These are phyloP conservation scores for Thinopyrum elongatum DNA, from an alignment of 176 grass and related monocot species.

Conservation along the genomic window DNA sequence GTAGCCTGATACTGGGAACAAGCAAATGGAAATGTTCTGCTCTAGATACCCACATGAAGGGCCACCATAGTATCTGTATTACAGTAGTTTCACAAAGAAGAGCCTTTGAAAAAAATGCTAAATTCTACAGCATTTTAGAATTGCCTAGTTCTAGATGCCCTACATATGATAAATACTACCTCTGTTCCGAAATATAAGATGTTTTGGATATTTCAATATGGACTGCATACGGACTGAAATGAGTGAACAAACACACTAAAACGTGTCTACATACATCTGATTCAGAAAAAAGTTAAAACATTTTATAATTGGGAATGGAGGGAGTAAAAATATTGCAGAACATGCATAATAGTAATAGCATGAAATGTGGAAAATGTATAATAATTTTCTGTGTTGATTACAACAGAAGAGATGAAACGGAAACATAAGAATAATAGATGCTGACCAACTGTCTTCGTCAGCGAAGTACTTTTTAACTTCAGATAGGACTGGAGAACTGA, in stretches of 20 bases:
- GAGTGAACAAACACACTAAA: no score
- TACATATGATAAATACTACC: neutral
- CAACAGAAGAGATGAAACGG: neutral
- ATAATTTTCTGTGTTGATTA: neutral
- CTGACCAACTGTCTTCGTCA: slow-evolving; percentile 90
- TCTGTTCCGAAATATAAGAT: no score
- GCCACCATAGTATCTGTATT: neutral
- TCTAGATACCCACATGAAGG: neutral
- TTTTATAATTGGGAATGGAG: no score
- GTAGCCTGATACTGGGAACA: neutral
- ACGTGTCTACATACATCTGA: no score
- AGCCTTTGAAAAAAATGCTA: neutral
- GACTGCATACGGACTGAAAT: no score
- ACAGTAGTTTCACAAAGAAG: neutral
- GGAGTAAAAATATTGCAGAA: neutral
- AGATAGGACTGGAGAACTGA: slow-evolving; percentile 53
- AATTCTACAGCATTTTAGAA: slow-evolving; percentile 1
- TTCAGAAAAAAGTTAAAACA: no score
- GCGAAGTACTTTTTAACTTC: slow-evolving; percentile 85
- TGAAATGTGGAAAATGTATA: neutral
- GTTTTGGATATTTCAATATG: no score
- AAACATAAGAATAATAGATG: slow-evolving; percentile 20
- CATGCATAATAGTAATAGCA: neutral
- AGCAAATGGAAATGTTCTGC: neutral
- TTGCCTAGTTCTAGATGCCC: neutral